Evolutionary conservation across 768 basidiomycete species (phyloP), one percentile per base, ranked within the genome.

Genomic region (Termitomyces sp.): DNA sequence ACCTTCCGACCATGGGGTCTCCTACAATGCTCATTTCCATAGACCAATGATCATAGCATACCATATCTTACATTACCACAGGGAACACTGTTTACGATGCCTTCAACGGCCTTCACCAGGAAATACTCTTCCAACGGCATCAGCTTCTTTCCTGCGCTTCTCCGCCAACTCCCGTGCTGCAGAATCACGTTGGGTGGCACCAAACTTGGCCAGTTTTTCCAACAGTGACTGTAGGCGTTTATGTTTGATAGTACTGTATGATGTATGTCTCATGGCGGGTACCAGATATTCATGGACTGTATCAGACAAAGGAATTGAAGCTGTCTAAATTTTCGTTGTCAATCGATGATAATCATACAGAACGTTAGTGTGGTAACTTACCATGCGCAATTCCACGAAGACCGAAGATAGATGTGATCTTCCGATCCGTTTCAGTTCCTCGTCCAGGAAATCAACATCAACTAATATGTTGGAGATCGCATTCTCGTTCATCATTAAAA

Each of bases 371-470:
- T 15, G n/a, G 18, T n/a, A 12, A 74, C 85, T 66, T 69, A 93
- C 94, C 59, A 81, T 72, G 48, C 86, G 88, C 56, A 98, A 73
- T 67, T 96, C 94, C 20, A 77, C 70, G 68, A 98, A 96, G 15
- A 85, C 86, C 11, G 81, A 71, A 50, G 77, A 79, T 22, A 95
- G 76, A 66, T 91, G 85, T 1, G 78, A 72, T 63, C 88, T 79
- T 20, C 87, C 91, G 51, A 89, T 85, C 42, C 85, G 75, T 61
- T 83, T 85, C 60, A 95, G 81, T 62, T 94, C 90, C n/a, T 84
- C 83, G 59, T 96, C 92, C 50, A 98, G 77, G 68, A 95, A 97
- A 54, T 86, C 84, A 56, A 94, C 81, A 66, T 98, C 95, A 44
- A 89, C 82, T 50, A 89, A 74, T 46, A 98, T 80, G 60, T 95